Evolutionary conservation across 495 filamentous ascomycete genomes (phyloP).

Genomic region (Ramalina peruviana): DNA sequence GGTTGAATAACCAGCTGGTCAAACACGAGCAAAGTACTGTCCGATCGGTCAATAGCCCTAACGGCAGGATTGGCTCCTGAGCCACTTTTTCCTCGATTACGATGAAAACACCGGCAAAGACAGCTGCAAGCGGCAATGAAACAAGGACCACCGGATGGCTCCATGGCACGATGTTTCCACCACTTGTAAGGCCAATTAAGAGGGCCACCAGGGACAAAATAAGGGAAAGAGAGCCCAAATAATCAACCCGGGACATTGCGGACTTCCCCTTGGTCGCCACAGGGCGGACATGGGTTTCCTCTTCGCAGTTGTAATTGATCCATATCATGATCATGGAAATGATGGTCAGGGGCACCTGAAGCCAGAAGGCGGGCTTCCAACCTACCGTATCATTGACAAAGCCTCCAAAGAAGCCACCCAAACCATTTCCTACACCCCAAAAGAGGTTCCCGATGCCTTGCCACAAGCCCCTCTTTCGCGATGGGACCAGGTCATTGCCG

Average conservation of each 20-base stretch:
- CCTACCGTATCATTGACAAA: conserved; percentile 51
- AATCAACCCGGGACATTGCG: conserved; percentile 58
- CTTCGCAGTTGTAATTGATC: conserved; percentile 41
- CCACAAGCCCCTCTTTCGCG: conserved; percentile 50
- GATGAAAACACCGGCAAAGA: conserved; percentile 38
- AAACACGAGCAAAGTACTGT: conserved; percentile 63
- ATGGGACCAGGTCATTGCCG: conserved; percentile 51
- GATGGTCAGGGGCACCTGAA: conserved; percentile 47
- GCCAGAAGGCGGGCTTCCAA: conserved; percentile 45
- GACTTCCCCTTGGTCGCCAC: neutral
- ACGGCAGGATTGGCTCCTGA: conserved; percentile 68
- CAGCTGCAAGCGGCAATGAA: conserved; percentile 49
- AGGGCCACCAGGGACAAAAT: conserved; percentile 58
- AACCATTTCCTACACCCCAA: conserved; percentile 49
- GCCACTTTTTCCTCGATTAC: conserved; percentile 56
- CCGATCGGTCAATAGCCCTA: conserved; percentile 56
- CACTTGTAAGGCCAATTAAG: conserved; percentile 68
- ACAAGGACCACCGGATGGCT: conserved; percentile 60
- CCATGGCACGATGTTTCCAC: conserved; percentile 79
- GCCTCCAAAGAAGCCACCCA: conserved; percentile 60
- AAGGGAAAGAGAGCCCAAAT: conserved; percentile 56
- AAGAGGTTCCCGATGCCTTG: conserved; percentile 58
- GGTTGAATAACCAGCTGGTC: conserved; percentile 53
- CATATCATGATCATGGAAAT: conserved; percentile 44
- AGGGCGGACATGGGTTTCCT: conserved; percentile 1